Base-by-base conservation (phyloP, 2,329 filamentous ascomycete genomes). In the Venturia asperata region DNA sequence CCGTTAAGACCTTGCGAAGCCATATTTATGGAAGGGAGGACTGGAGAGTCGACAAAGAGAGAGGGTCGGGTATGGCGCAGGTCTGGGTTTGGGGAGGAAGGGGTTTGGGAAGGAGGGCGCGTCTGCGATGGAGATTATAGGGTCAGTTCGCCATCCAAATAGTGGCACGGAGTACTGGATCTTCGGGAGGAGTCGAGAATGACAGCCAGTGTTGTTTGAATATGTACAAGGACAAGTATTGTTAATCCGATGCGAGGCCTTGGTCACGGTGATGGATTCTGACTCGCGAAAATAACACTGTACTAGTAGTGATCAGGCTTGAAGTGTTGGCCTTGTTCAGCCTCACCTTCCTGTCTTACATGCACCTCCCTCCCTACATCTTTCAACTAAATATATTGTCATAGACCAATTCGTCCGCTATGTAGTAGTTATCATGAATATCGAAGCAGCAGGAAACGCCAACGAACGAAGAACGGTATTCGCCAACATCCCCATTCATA, bases 1-100 rank as follows among this genome's bases (percentile, higher is more conserved):
- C 63, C 63, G 21, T 64, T 64, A 27, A 58, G 52, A 21, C 52
- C 17, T 58, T 58, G 52, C 27, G 52, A 58, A n/a, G 52, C 30
- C 52, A 58, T 58, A 3, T 5, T n/a, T n/a, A n/a, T 19, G 52
- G 30, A 34, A n/a, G 52, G 30, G 15, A n/a, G 27, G 30, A 56
- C 19, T 10, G 27, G 27, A 37, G 27, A 19, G 17, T 15, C 24
- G 10, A n/a, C 7, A 15, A 58, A 2, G 52, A 58, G 15, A 2
- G 52, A 58, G 27, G 52, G 9, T 37, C 52, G 52, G 27, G 27
- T n/a, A 37, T n/a, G 52, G 11, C 27, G 24, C 30, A 11, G 30
- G 52, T 11, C 15, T 37, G 27, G 30, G 15, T 19, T 10, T 10
- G 49, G 24, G 27, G 13, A 17, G 37, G 15, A 37, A 37, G 37